Conservation (phyloP, 495 filamentous ascomycete species). For the Choiromyces venosus region DNA sequence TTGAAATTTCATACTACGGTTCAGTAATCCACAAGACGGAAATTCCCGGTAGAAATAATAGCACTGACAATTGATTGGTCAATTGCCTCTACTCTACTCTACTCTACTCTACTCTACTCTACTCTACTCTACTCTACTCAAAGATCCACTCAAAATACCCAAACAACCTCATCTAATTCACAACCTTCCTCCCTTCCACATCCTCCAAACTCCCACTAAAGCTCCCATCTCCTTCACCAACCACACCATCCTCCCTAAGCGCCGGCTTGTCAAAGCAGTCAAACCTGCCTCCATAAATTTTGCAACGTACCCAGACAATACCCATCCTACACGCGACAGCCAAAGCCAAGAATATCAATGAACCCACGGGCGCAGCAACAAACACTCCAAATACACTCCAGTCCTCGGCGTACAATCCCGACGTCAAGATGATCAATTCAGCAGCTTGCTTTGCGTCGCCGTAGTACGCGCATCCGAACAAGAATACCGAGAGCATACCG, state of each 20-base stretch:
- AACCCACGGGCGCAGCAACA: conserved; percentile 62
- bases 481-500: conserved; percentile 66
- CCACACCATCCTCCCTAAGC: neutral
- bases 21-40: neutral
- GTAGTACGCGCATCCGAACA: conserved; percentile 67
- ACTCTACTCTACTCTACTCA: too few relatives aligned
- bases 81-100: neutral
- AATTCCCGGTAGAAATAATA: too few relatives aligned
- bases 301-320: conserved; percentile 52
- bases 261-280: conserved; percentile 53
- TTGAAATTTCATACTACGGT: neutral
- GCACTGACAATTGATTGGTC: neutral
- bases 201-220: neutral
- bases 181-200: neutral
- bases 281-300: conserved; percentile 52
- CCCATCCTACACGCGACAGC: conserved; percentile 54
- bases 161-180: neutral
- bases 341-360: conserved; percentile 61
- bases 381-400: conserved; percentile 73
- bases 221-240: neutral
- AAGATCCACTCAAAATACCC: neutral
- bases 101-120: too few relatives aligned
- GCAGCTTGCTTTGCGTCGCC: conserved; percentile 58
- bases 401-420: conserved; percentile 63
- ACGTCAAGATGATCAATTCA: conserved; percentile 61